phyloP scores from a whole-genome alignment of 306 rosid species.

The Vigna radiata region DNA sequence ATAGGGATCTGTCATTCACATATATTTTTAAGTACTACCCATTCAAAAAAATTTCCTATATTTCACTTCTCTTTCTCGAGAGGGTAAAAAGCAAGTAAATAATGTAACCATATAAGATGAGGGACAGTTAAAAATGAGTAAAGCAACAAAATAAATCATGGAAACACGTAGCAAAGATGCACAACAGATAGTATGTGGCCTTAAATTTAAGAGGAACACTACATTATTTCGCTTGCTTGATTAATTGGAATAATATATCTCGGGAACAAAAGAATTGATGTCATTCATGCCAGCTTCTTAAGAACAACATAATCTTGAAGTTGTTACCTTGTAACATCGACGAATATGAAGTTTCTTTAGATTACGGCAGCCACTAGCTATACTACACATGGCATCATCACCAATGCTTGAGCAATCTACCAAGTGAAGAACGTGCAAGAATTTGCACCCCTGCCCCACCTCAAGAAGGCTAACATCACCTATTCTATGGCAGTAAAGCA shows the following conservation, averaged over 20 bases:
- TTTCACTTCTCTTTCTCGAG: background rate
- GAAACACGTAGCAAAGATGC: background rate
- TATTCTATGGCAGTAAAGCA: conserved; percentile 82
- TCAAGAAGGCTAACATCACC: conserved; percentile 67
- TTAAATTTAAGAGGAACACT: background rate
- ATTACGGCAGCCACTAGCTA: conserved; percentile 76
- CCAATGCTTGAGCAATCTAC: conserved; percentile 86
- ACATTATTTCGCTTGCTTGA: background rate
- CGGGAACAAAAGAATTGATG: background rate
- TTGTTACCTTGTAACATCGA: conserved; percentile 80
- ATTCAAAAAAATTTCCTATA: conserved; percentile 5
- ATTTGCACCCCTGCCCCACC: conserved; percentile 77
- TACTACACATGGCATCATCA: conserved; percentile 74
- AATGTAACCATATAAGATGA: conserved; percentile 20
- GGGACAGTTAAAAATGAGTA: conserved; percentile 12
- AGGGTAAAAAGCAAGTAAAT: conserved; percentile 18
- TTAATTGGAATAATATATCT: background rate
- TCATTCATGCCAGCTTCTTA: conserved; percentile 20
- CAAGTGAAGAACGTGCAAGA: conserved; percentile 77
- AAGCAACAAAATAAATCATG: background rate
- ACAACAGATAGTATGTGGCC: background rate
- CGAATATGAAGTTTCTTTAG: conserved; percentile 84
- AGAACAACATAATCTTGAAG: conserved; percentile 7
- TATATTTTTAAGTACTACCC: background rate
- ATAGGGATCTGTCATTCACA: background rate